Percentiles rank a stretch among this genome's conserved stretches.
These are phyloP conservation scores for Tuber aestivum DNA, from an alignment of 495 filamentous ascomycete species.

Conservation along the genomic window DNA sequence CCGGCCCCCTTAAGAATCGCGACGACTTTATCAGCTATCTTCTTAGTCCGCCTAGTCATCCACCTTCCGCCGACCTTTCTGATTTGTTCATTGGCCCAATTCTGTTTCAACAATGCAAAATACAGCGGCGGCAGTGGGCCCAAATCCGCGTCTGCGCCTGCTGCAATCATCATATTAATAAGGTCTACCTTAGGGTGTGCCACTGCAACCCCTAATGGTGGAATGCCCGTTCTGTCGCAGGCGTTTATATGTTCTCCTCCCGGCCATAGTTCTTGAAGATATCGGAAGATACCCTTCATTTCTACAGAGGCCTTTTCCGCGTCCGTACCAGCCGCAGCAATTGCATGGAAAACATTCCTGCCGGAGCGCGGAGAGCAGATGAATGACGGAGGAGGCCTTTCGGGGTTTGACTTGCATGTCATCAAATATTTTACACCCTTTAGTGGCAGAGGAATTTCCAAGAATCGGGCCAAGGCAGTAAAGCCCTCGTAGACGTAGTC, in stretches of 20 bases:
- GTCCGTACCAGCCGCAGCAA: background rate
- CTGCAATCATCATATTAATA: slow-evolving; percentile 1
- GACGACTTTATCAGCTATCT: background rate
- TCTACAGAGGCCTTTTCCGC: background rate
- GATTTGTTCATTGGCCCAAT: slow-evolving; percentile 2
- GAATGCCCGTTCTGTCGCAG: background rate
- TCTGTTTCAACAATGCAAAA: background rate
- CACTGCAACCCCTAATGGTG: background rate
- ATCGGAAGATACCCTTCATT: background rate
- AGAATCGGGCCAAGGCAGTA: background rate
- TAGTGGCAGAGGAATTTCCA: background rate
- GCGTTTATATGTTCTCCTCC: background rate
- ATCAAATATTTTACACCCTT: background rate
- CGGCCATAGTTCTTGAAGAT: background rate
- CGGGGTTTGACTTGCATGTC: background rate
- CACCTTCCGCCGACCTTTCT: background rate
- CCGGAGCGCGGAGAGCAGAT: background rate
- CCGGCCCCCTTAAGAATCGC: background rate
- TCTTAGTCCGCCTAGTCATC: background rate
- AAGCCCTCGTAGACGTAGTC: background rate
- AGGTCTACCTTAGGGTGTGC: background rate
- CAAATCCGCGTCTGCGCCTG: background rate
- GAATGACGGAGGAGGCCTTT: background rate
- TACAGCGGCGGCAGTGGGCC: background rate
- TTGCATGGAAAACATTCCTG: background rate